phyloP scores from a whole-genome alignment of 805 yeast genomes.

The Zygoascus flipseniorum region DNA sequence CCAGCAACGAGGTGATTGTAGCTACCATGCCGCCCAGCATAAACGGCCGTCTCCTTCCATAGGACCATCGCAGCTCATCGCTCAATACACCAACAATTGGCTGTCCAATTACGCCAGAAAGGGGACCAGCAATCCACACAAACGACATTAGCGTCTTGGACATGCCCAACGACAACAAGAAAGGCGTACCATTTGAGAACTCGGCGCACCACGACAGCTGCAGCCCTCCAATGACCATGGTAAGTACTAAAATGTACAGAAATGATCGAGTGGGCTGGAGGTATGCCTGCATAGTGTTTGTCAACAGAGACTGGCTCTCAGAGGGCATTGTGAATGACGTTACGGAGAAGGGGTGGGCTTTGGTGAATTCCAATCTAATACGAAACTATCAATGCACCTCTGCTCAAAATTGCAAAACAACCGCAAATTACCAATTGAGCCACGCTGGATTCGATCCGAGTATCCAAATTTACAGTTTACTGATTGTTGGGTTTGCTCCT shows the following conservation, averaged over 20 bases:
- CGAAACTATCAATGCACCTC: no score
- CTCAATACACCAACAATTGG: conserved; percentile 54
- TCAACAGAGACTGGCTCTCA: no score
- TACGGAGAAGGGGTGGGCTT: no score
- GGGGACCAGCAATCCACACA: conserved; percentile 62
- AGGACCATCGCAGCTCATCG: conserved; percentile 38
- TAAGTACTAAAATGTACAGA: conserved; percentile 37
- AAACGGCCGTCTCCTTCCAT: conserved; percentile 51
- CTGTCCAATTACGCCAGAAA: conserved; percentile 55
- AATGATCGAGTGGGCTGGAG: conserved; percentile 6
- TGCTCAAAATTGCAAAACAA: no score
- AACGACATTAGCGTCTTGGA: conserved; percentile 47
- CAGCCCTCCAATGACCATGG: conserved; percentile 46
- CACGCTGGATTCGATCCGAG: no score
- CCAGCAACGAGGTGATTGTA: conserved; percentile 38
- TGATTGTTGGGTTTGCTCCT: no score
- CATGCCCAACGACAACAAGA: conserved; percentile 51
- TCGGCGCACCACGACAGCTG: conserved; percentile 62
- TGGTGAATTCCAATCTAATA: no score
- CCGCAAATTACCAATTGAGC: no score
- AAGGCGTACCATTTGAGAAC: conserved; percentile 57
- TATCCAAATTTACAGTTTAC: no score
- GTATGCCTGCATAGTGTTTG: no score
- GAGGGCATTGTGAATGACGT: no score
- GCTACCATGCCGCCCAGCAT: conserved; percentile 46